A percentile compares a stretch with the other conserved stretches of the same genome.
Evolutionary conservation across 129 eudicot species (phyloP).

Genomic region (Artemisia argyi): DNA sequence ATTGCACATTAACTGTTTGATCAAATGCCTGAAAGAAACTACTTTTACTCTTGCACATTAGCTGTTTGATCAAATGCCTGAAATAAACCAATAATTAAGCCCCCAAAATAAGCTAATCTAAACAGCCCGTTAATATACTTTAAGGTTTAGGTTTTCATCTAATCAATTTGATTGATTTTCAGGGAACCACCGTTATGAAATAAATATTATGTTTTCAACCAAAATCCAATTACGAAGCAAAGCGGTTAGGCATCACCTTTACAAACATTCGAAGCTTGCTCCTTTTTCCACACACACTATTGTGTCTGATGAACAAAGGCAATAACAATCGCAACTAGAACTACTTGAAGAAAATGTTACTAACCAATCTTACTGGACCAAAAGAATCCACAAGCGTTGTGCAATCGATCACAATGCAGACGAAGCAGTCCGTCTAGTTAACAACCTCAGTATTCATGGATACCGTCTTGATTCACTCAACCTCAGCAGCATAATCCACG

Average conservation of each 20-base stretch:
- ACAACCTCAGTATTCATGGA: constrained; percentile 53
- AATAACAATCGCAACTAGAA: constrained; percentile 4
- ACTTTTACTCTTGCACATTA: too few species aligned
- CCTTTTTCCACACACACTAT: constrained; percentile 21
- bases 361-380: constrained; percentile 53
- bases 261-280: constrained; percentile 17
- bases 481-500: constrained; percentile 70
- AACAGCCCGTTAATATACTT: constrained; percentile 59
- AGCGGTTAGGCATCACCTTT: background rate
- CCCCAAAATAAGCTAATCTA: constrained; percentile 67
- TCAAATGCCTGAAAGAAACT: too few species aligned
- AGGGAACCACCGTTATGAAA: too few species aligned
- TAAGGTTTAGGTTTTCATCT: too few species aligned
- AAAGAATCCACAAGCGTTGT: constrained; percentile 64
- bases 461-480: constrained; percentile 57
- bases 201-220: constrained; percentile 10
- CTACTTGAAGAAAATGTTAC: constrained; percentile 35
- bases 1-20: too few species aligned
- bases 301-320: background rate
- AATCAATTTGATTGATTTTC: too few species aligned
- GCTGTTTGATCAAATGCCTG: too few species aligned
- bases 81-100: too few species aligned
- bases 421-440: constrained; percentile 55
- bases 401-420: constrained; percentile 48
- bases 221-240: constrained; percentile 20